A percentile compares a stretch with the other conserved stretches of the same genome.
phyloP scores from a whole-genome alignment of 495 filamentous ascomycete genomes.

The Podospora anserina region DNA sequence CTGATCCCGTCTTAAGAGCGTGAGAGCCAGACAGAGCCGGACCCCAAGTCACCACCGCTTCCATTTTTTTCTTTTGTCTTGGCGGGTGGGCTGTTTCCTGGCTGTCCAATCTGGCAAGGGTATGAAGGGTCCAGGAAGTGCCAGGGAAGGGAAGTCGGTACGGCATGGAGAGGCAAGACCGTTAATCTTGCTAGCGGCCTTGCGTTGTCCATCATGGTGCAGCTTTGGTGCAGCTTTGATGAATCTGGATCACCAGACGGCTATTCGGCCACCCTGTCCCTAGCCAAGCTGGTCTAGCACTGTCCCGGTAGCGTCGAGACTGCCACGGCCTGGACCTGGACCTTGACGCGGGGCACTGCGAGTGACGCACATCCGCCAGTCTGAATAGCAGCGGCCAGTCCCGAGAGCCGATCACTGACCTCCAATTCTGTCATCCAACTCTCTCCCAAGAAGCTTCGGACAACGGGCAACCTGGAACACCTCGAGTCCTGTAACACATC shows the following conservation, averaged over 20 bases:
- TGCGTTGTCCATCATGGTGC: background rate
- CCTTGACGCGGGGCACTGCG: background rate
- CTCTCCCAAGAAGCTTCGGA: background rate
- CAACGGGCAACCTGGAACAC: background rate
- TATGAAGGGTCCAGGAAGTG: too few species aligned
- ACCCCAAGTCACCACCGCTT: slow-evolving; percentile 15
- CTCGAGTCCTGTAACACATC: slow-evolving; percentile 9
- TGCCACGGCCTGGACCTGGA: background rate
- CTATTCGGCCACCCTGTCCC: background rate
- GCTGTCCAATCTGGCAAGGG: slow-evolving; percentile 9
- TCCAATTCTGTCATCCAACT: background rate
- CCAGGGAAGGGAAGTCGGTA: background rate
- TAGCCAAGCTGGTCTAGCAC: background rate
- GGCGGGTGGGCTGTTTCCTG: slow-evolving; percentile 23
- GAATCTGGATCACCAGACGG: slow-evolving; percentile 1
- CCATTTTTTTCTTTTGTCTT: slow-evolving; percentile 28
- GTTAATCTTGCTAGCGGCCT: background rate
- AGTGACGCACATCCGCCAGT: slow-evolving; percentile 6
- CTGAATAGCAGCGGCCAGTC: slow-evolving; percentile 1
- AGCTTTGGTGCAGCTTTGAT: background rate
- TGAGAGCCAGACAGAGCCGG: background rate
- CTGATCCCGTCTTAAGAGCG: background rate
- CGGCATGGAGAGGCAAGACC: background rate
- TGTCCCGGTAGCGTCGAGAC: background rate
- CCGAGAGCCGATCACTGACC: slow-evolving; percentile 4